Evolutionary conservation across 352 stramenopile genomes (phyloP).

Genomic region (Globisporangium viniferum): DNA sequence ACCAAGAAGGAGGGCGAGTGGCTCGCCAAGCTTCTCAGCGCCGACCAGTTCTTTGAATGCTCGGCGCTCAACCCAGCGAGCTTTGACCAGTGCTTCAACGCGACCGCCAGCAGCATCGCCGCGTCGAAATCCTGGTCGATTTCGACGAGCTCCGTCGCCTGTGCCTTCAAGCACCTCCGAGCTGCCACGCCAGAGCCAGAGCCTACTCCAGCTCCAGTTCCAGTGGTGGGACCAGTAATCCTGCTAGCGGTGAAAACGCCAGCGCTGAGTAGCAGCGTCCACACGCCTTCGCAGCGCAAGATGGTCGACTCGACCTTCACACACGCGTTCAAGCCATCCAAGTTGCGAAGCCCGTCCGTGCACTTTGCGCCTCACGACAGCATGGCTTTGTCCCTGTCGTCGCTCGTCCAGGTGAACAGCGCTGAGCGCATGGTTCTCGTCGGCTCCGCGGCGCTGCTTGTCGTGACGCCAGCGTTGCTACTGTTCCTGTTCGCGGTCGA

Average conservation of each 20-base stretch:
- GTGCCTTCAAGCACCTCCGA: background rate
- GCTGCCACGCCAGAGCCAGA: background rate
- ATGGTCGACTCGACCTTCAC: background rate
- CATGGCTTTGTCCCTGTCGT: background rate
- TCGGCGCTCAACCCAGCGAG: background rate
- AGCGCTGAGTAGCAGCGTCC: background rate
- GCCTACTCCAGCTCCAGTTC: too few species aligned
- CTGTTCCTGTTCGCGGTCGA: background rate
- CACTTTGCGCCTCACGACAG: background rate
- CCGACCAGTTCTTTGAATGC: conserved; percentile 26
- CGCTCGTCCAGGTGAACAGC: background rate
- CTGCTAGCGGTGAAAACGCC: too few species aligned
- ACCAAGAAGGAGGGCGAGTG: conserved; percentile 20
- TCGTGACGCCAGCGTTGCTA: conserved; percentile 1
- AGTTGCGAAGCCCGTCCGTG: conserved; percentile 11
- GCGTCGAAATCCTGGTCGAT: background rate
- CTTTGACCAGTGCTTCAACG: conserved; percentile 8
- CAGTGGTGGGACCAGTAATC: too few species aligned
- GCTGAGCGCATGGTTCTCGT: conserved; percentile 10
- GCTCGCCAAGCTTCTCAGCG: conserved; percentile 20
- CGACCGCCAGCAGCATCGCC: background rate
- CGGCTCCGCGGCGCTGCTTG: background rate
- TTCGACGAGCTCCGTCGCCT: background rate
- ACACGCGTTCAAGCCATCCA: background rate
- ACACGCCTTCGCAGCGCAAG: background rate